Evolutionary conservation across 768 basidiomycete species (phyloP).

Genomic region (Rhodotorula diobovata): DNA sequence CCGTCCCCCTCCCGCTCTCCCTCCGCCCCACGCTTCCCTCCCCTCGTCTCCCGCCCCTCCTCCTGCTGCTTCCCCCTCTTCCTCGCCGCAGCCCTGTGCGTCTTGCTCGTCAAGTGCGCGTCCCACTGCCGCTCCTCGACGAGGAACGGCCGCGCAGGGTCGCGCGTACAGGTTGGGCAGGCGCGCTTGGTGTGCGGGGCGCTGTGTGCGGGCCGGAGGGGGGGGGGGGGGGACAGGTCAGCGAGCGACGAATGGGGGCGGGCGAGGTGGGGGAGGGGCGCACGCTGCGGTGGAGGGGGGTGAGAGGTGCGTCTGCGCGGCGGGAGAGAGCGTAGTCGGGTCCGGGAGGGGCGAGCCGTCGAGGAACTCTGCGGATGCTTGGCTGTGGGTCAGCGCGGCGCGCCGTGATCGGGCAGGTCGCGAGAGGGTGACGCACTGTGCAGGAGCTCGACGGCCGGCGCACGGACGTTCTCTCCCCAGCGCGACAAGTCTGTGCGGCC

Average conservation of each 20-base stretch:
- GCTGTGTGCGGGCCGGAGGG: too few relatives aligned
- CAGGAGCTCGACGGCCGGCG: constrained; percentile 9
- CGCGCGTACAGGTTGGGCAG: constrained; percentile 31
- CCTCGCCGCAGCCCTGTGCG: constrained; percentile 10
- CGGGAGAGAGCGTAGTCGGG: constrained; percentile 9
- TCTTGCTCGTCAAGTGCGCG: constrained; percentile 18
- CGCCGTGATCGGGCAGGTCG: accelerated
- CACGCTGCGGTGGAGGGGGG: neutral
- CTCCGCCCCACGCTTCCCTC: neutral
- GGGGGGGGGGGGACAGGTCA: too few relatives aligned
- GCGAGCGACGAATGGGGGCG: neutral
- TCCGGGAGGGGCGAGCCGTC: constrained; percentile 7
- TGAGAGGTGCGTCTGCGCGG: constrained; percentile 12
- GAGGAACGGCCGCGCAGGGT: constrained; percentile 13
- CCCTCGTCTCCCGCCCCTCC: neutral
- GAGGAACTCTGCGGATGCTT: constrained; percentile 13
- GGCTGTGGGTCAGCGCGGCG: neutral
- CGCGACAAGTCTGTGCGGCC: constrained; percentile 2
- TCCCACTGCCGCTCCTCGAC: constrained; percentile 36
- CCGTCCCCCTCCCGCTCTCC: too few relatives aligned
- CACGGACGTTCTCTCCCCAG: constrained; percentile 25
- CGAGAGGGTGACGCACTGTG: neutral
- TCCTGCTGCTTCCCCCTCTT: too few relatives aligned
- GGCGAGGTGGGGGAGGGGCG: neutral
- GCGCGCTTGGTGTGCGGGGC: constrained; percentile 16